Base-by-base conservation (phyloP, 164 flowering plant species). In the Kalanchoe fedtschenkoi region DNA sequence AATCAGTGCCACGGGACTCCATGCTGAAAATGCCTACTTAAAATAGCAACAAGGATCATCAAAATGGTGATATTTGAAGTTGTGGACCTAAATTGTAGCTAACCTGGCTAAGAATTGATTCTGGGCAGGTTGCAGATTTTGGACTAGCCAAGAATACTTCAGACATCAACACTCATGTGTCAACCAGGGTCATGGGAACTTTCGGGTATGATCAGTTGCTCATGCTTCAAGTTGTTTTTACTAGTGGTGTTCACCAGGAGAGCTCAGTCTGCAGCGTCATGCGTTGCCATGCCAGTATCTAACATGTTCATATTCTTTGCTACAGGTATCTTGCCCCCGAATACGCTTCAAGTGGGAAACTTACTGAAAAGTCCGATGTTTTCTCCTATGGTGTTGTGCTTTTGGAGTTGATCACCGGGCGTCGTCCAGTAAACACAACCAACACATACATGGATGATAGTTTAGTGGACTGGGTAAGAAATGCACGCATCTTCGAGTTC, bases 151-250 rank as follows among this genome's bases (percentile, higher is more conserved):
- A 86, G 80, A 66, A 86, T 58, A 39, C 90, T 77, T 79, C 92
- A 64, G 98, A 93, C 42, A 71, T 68, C 37, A 82, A 88, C 68
- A 89, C 98, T 67, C 98, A 93, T 72, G 85, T 93, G 35, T 89
- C 98, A 22, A 93, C 98, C 14, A 77, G 98, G 33, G 98, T 93
- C 66, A 93, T 93, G 98, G 98, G 98, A 66, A 93, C 98, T 56
- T 93, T 91, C 65, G 98, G 98, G 98, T 91, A 76, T 69, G 87
- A 64, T 9, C 41, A 21, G n/a, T 47, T 56, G 30, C 46, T 42
- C 38, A 21, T 9, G 15, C 59, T 56, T n/a, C 60, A 8, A 35
- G 2, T 35, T 19, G 54, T 29, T 60, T 37, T 1, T 65, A 60
- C 51, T 53, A 15, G 13, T 6, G 1, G 14, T 41, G 38, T 26